Evolutionary conservation across 73 alveolate species (phyloP), one percentile per base, ranked within the genome.

Genomic region (Paramecium pentaurelia): DNA sequence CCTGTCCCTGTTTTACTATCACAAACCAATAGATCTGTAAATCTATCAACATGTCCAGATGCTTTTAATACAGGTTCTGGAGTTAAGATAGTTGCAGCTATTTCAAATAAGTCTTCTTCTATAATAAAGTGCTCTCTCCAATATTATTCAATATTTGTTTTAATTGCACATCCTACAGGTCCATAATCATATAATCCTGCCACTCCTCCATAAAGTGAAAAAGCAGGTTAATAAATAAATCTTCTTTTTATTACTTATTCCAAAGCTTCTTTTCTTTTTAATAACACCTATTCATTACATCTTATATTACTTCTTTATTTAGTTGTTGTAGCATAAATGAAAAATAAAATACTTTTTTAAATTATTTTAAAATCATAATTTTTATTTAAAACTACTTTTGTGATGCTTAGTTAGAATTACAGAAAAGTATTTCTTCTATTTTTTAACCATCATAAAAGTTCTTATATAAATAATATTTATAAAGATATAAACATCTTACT

Each of bases 101-200:
- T 95, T 93, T 98, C 99, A 64, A 98, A 97, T 99, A 98, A 95
- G 92, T 96, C 99, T 86, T 98, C 99, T 93, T 98, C 99, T 27
- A 98, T 92, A 59, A 98, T 97, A 94, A 97, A 98, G 92, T 98
- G 99, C 22, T 97, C 95, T 97, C 99, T 97, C 99, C 99, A 98
- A 60, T 88, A 95, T 71, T 88, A 92, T 86, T 97, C 99, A 20
- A 98, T 96, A 85, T 98, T 98, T 70, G 93, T 95, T 95, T 97
- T 97, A 40, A 98, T 95, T 22, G 99, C 98, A 86, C 99, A 94
- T 28, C 99, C 99, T 2, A 98, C 98, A 45, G 99, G 99, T 60
- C 99, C 99, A 93, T 95, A 98, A 93, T 98, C 99, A 95, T 96
- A 99, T 94, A 99, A 97, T 80, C 99, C 99, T 51, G 99, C 98